Evolutionary conservation across 2,329 filamentous ascomycete species (phyloP).

Genomic region (Verruconis gallopava): DNA sequence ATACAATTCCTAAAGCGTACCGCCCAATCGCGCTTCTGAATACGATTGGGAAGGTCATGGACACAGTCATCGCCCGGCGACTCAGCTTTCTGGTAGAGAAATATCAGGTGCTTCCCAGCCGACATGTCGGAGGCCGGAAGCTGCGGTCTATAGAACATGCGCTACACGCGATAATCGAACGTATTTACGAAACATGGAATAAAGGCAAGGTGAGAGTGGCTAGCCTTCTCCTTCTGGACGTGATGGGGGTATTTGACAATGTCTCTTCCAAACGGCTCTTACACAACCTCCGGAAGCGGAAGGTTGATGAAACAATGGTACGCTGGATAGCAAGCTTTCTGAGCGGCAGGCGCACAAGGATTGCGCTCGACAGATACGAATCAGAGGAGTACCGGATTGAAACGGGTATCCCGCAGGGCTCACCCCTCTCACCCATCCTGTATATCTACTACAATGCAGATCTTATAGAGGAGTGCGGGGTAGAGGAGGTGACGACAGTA

Average conservation of each 20-base stretch:
- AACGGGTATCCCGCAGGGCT: conserved; percentile 12
- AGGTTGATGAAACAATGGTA: neutral
- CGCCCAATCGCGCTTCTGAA: conserved; percentile 18
- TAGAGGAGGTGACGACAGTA: conserved; percentile 9
- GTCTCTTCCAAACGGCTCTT: conserved; percentile 17
- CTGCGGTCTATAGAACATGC: conserved; percentile 17
- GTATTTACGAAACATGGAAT: conserved; percentile 17
- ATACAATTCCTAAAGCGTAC: conserved; percentile 17
- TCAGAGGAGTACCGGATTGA: conserved; percentile 9
- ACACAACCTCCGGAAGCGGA: conserved; percentile 12
- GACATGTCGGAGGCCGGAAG: conserved; percentile 19
- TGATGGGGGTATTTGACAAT: conserved; percentile 20
- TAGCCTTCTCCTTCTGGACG: conserved; percentile 21
- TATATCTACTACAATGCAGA: conserved; percentile 20
- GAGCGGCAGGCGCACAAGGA: conserved; percentile 10
- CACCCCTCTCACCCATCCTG: conserved; percentile 17
- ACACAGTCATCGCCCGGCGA: conserved; percentile 16
- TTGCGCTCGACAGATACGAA: conserved; percentile 13
- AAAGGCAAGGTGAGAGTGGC: conserved; percentile 14
- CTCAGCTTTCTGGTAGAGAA: conserved; percentile 13
- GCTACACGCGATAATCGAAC: conserved; percentile 17
- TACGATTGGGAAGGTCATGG: conserved; percentile 20
- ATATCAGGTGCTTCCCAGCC: conserved; percentile 15
- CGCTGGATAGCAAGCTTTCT: conserved; percentile 13
- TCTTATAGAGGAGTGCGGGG: conserved; percentile 17